Conservation (phyloP, 345 rosid species). For the Lenwebbia sp. region DNA sequence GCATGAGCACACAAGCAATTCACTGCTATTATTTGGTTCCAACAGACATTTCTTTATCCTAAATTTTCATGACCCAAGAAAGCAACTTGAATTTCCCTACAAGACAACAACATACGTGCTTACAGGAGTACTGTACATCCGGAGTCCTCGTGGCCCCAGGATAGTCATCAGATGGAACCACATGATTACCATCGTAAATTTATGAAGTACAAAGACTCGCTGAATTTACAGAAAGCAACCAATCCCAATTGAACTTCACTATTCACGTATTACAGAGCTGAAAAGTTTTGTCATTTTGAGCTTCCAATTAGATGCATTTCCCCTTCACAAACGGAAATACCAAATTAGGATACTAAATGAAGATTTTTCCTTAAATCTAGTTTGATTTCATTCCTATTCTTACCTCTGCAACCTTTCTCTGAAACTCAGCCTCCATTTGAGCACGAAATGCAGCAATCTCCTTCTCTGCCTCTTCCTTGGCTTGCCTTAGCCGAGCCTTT, state of each 20-base stretch:
- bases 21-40: background rate
- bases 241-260: background rate
- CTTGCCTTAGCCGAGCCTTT: conserved; percentile 71
- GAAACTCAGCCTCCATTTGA: conserved; percentile 58
- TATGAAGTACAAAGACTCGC: background rate
- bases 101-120: background rate
- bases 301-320: background rate
- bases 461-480: conserved; percentile 81
- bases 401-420: conserved; percentile 65
- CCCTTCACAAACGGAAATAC: background rate
- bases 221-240: background rate
- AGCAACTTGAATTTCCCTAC: background rate
- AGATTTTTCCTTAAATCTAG: background rate
- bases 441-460: conserved; percentile 59
- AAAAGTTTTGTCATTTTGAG: background rate
- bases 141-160: background rate
- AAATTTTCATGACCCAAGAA: background rate
- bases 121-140: background rate
- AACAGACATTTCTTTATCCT: background rate
- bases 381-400: background rate
- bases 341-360: background rate
- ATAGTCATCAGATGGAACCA: background rate
- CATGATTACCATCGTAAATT: background rate
- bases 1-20: background rate
- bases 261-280: background rate